Conservation (phyloP, 176 grass and related monocot genomes). For the Phyllostachys edulis region DNA sequence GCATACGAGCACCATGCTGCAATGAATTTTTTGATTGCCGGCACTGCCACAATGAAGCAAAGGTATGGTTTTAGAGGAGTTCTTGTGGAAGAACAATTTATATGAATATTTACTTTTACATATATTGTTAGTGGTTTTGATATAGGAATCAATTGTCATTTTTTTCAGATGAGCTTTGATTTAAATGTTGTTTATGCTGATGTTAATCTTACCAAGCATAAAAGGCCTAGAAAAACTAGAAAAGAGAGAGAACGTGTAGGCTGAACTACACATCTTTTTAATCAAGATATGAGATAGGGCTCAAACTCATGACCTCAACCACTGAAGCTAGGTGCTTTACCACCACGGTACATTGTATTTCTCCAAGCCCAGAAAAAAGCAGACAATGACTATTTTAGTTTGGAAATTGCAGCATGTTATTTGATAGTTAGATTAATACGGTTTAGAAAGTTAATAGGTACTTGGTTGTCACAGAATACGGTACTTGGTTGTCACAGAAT, state of each 20-base stretch:
- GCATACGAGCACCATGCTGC: conserved; percentile 77
- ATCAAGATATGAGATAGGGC: not conserved
- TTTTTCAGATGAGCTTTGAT: not conserved
- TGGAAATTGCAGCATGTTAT: not conserved
- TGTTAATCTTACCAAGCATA: not conserved
- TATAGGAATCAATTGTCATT: not conserved
- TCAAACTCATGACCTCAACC: not conserved
- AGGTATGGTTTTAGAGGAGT: conserved; percentile 44
- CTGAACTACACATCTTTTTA: not conserved
- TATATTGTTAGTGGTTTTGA: not conserved
- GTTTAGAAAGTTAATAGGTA: not conserved
- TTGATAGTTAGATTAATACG: not conserved
- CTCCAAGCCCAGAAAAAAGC: not conserved
- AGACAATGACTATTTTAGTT: not conserved
- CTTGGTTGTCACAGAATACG: not conserved
- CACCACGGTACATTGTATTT: not conserved
- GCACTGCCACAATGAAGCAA: conserved; percentile 92
- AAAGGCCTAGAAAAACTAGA: not conserved
- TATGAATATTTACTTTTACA: not conserved
- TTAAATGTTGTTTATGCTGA: not conserved
- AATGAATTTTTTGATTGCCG: conserved; percentile 78
- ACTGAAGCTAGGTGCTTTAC: not conserved
- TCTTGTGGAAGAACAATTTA: not conserved
- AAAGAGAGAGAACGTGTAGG: not conserved
- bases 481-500: too few species aligned